These are phyloP conservation scores for Colletotrichum navitas DNA, from an alignment of 2,329 filamentous ascomycete genomes.

Conservation along the genomic window DNA sequence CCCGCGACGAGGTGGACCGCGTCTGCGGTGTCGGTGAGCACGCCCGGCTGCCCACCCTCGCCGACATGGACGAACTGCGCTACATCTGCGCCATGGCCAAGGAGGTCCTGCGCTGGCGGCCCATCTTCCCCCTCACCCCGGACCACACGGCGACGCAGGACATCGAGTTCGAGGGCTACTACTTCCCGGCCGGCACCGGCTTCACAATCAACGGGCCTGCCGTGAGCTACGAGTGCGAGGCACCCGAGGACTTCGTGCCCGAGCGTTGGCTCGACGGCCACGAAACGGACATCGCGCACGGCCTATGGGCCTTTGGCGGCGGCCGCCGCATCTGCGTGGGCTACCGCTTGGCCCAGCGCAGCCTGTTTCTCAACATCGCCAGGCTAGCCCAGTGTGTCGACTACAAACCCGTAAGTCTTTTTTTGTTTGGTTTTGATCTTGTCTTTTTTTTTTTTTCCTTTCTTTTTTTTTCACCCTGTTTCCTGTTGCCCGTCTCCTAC, in stretches of 20 bases:
- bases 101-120: conserved; percentile 60
- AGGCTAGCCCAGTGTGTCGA: conserved; percentile 46
- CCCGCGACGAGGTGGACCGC: conserved; percentile 58
- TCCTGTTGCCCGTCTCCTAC: background rate
- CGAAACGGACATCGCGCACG: conserved; percentile 43
- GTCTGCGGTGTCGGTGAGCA: conserved; percentile 53
- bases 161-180: conserved; percentile 55
- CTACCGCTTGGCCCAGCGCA: conserved; percentile 46
- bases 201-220: conserved; percentile 56
- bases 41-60: conserved; percentile 54
- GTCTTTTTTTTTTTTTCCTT: background rate
- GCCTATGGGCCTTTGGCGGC: conserved; percentile 47
- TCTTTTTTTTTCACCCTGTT: background rate
- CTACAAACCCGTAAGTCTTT: conserved; percentile 20
- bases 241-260: conserved; percentile 49
- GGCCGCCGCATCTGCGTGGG: conserved; percentile 45
- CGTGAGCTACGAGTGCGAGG: conserved; percentile 50
- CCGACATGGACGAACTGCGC: conserved; percentile 55
- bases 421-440: too few species aligned
- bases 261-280: conserved; percentile 53
- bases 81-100: conserved; percentile 54
- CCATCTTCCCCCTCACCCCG: conserved; percentile 54
- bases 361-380: conserved; percentile 46
- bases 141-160: conserved; percentile 56
- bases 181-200: conserved; percentile 57